A percentile compares a stretch with the other conserved stretches of the same genome.
phyloP scores from a whole-genome alignment of 2,329 filamentous ascomycete genomes.

The Xylariaceae sp. region DNA sequence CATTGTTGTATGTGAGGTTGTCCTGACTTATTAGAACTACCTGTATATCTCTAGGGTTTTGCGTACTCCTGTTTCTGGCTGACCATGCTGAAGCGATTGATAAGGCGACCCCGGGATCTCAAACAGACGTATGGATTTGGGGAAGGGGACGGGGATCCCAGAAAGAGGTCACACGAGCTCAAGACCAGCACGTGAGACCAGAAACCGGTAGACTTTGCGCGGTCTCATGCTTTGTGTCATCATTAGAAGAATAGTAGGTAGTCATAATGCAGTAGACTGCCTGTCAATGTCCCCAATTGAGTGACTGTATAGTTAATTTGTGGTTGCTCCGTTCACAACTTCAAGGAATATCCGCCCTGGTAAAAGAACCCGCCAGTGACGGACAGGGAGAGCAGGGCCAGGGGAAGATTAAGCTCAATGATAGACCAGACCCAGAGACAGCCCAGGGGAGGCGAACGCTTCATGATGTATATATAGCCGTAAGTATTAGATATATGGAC shows the following conservation, averaged over 20 bases:
- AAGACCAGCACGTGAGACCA: conserved; percentile 28
- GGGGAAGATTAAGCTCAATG: conserved; percentile 72
- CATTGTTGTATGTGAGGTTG: neutral
- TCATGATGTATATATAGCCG: conserved; percentile 86
- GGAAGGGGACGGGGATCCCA: conserved; percentile 25
- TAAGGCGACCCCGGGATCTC: conserved; percentile 35
- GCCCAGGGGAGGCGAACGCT: conserved; percentile 81
- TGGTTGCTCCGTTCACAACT: conserved; percentile 17
- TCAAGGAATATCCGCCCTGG: conserved; percentile 47
- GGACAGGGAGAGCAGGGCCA: conserved; percentile 55
- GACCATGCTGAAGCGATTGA: neutral
- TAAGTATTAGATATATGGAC: conserved; percentile 75
- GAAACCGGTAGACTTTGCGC: conserved; percentile 21
- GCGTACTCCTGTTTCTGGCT: neutral
- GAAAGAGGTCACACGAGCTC: conserved; percentile 28
- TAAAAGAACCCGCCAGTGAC: conserved; percentile 45
- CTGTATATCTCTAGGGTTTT: neutral
- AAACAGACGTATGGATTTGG: conserved; percentile 33
- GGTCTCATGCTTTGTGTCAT: too few relatives aligned
- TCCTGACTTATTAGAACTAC: neutral
- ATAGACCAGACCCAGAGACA: conserved; percentile 93
- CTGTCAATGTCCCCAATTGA: too few relatives aligned
- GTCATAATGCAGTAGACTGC: too few relatives aligned
- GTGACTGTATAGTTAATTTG: too few relatives aligned
- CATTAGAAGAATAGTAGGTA: too few relatives aligned